Base-by-base conservation (phyloP, 164 flowering plant species). In the Chimonanthus salicifolius region DNA sequence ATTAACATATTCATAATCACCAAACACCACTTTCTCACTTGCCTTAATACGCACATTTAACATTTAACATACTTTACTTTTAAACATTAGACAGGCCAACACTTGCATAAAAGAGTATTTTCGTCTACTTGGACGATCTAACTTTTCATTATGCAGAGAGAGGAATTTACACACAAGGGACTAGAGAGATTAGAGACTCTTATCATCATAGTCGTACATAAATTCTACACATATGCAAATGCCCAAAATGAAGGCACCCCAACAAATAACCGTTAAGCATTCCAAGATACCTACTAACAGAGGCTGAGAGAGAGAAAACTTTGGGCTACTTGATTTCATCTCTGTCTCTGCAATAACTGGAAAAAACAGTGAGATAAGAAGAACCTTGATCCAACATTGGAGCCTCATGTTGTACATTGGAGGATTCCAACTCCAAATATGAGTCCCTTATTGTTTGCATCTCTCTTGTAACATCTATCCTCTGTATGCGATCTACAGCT, bases 361-460 rank as follows among this genome's bases (percentile, higher is more conserved):
- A 16, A 20, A 15, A 16, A 62, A 7, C 7, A 20, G 21, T 63
- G 20, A n/a, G 66, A n/a, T 63, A 63, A 63, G 20, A 63, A 20
- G 66, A n/a, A 63, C 66, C 43, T 63, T 20, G 33, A 18, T 18
- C 43, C 43, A 8, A 5, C 43, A 63, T 16, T 63, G 21, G 7
- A 13, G 66, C 33, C 43, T 4, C 6, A 4, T 18, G 16, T 63
- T 63, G 62, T 18, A 63, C 20, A 7, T 63, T 5, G 6, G 66
- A 16, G 66, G 20, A 20, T 63, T 33, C 20, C 43, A 20, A 63
- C 58, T 44, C 58, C 65, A 72, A 48, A 62, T 45, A 72, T 6
- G 2, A 33, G 15, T 64, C 63, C 47, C 66, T 67, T 47, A 67
- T 58, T 7, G 18, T 49, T 16, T 65, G 69, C 70, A 74, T 49